A percentile compares a stretch with the other conserved stretches of the same genome.
These are phyloP conservation scores for Monascus ruber DNA, from an alignment of 2,329 filamentous ascomycete genomes.

Conservation along the genomic window DNA sequence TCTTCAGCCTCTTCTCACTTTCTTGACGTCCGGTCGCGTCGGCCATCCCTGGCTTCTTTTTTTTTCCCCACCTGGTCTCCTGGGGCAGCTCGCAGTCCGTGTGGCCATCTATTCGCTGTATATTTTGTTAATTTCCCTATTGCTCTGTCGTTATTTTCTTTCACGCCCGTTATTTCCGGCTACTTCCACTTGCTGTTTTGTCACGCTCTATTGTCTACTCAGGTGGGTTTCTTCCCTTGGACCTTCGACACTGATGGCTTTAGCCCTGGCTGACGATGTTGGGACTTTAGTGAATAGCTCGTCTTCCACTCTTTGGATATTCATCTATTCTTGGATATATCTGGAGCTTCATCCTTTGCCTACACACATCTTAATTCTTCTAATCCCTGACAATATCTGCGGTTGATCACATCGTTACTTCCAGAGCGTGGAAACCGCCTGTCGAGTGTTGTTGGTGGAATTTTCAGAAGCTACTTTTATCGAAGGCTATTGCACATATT, in stretches of 20 bases:
- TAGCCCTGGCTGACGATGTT: too few relatives aligned
- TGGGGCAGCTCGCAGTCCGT: constrained; percentile 2
- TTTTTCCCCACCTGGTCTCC: constrained; percentile 1
- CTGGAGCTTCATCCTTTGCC: constrained; percentile 1
- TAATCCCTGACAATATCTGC: neutral
- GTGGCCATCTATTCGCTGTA: constrained; percentile 9
- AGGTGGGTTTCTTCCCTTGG: too few relatives aligned
- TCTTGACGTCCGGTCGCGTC: constrained; percentile 13
- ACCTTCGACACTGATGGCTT: too few relatives aligned
- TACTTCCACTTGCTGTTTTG: too few relatives aligned
- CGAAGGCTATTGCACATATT: constrained; percentile 18
- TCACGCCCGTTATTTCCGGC: too few relatives aligned
- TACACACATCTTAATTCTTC: constrained; percentile 1
- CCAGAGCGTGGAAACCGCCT: too few relatives aligned
- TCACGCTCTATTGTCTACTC: too few relatives aligned
- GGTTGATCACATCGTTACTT: too few relatives aligned
- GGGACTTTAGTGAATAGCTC: too few relatives aligned
- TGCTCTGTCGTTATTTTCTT: neutral
- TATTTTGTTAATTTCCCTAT: constrained; percentile 9
- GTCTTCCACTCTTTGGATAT: neutral
- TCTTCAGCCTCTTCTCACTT: constrained; percentile 7
- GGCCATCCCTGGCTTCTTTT: constrained; percentile 10
- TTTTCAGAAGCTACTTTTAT: too few relatives aligned
- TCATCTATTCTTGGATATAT: neutral
- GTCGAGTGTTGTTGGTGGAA: too few relatives aligned